Evolutionary conservation across 345 rosid genomes (phyloP), one percentile per base, ranked within the genome.

Genomic region (Euphorbia tirucalli): DNA sequence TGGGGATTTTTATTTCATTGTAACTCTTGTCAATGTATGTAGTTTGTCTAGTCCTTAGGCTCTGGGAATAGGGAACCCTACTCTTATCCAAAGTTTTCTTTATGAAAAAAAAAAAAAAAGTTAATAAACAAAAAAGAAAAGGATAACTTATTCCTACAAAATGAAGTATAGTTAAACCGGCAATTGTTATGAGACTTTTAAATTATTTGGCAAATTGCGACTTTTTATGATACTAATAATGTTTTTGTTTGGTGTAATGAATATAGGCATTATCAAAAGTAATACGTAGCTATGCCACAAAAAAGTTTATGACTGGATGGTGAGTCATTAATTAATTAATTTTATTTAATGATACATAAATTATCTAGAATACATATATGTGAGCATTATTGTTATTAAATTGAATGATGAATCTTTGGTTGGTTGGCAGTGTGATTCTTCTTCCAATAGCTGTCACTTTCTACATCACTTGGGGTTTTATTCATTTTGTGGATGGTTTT

Each of bases 271-370:
- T 87, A 60, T 81, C 71, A 75, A 87, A 83, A 81, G 93, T 86
- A 24, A 72, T 84, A 21, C 72, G 89, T 25, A 87, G 93, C 86
- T 90, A 93, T 90, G 90, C 89, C 21, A 85, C 88, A 32, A 88
- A 85, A 73, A 90, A 88, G 80, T 90, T 90, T 21, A 82, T 90
- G 87, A 86, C 89, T 1, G 92, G 96, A 75, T 85, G 92, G 96
- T 89, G 65, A 78, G 81, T 59, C 35, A 14, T 46, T 61, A 41
- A 13, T 46, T 60, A 66, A 14, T 46, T 61, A 41, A 13, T 46
- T 60, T 70, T 11, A 66, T 18, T 48, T 31, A n/a, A 15, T 19
- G 15, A 48, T 19, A 48, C 54, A 21, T 52, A 7, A 52, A 19
- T 21, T 21, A 21, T 52, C 1, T 52, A 19, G 9, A 19, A 52